Evolutionary conservation across 129 eudicot genomes (phyloP), one percentile per base, ranked within the genome.

Genomic region (Erigeron canadensis): DNA sequence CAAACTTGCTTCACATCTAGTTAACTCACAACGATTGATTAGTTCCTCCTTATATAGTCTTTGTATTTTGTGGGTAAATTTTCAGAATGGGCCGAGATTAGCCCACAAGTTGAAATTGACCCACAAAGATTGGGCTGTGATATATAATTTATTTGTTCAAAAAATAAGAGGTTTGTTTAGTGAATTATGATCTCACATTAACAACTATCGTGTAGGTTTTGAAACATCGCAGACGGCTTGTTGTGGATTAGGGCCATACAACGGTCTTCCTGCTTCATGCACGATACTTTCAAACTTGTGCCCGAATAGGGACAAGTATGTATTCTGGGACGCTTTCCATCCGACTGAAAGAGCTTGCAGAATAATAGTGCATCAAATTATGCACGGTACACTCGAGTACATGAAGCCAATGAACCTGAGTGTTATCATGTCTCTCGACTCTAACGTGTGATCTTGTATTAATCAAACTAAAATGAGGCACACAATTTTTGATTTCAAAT

Each of bases 381-480:
- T 80, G 77, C 19, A 62, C 4, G 87, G 84, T 7, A 17, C 87
- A 8, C 13, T 37, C 3, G 68, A 83, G 66, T 80, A 75, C 57
- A 83, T 83, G 87, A 66, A 67, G 28, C 87, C 87, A 5, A 76
- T 83, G 87, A 83, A 83, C 70, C 82, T 83, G n/a, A 80, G 84
- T 66, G 66, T 78, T 44, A 75, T 83, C 34, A 47, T 83, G 79
- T 56, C 81, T 57, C 17, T 79, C 12, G 82, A 80, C 53, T 70
- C 77, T 3, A 62, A 70, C n/a, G 43, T 70, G 72, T 77, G 43
- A 77, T 8, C 72, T 16, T 63, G 38, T 77, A 69, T 63, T 19
- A 5, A 4, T 19, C 5, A 16, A 56, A 17, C 63, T 34, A 67
- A 56, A 43, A 55, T 39, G 41, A 55, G 63, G 67, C 58, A 43